These are phyloP conservation scores for Aspergillus proliferans DNA, from an alignment of 2,329 filamentous ascomycete genomes.

Conservation along the genomic window DNA sequence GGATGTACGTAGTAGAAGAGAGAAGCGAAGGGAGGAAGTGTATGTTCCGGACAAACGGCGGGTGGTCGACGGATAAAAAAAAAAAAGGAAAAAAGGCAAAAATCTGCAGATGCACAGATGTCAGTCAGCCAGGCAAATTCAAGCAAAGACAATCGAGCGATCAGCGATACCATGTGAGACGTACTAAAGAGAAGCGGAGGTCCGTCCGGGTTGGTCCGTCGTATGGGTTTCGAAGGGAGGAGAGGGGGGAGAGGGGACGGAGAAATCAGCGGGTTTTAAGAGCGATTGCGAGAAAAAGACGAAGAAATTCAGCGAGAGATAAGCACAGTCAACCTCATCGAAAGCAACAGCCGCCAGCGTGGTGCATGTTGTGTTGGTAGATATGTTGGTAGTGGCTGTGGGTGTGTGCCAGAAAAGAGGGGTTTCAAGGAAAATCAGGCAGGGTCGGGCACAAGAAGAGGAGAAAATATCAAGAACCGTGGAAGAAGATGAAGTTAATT, in stretches of 20 bases:
- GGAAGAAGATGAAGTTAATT: slow-evolving; percentile 2
- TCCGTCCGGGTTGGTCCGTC: neutral
- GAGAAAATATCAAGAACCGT: neutral
- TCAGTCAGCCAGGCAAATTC: neutral
- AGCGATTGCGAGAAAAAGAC: neutral
- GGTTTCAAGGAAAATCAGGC: slow-evolving; percentile 1
- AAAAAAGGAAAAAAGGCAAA: neutral
- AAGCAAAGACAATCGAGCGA: neutral
- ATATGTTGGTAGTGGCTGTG: slow-evolving; percentile 8
- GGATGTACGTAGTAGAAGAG: neutral
- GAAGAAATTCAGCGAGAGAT: neutral
- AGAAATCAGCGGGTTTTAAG: neutral
- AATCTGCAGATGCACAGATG: neutral
- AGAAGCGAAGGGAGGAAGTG: neutral
- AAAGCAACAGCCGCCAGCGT: slow-evolving; percentile 17
- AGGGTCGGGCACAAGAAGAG: slow-evolving; percentile 15
- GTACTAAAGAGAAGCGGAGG: slow-evolving; percentile 3
- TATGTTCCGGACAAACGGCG: neutral
- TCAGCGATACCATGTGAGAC: slow-evolving; percentile 3
- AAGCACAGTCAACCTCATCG: neutral
- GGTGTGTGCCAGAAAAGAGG: slow-evolving; percentile 2
- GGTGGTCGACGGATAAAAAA: neutral
- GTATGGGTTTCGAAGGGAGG: neutral
- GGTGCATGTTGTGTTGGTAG: slow-evolving; percentile 19
- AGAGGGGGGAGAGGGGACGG: neutral